phyloP scores from a whole-genome alignment of 805 yeast genomes.

The Clavispora fructus region DNA sequence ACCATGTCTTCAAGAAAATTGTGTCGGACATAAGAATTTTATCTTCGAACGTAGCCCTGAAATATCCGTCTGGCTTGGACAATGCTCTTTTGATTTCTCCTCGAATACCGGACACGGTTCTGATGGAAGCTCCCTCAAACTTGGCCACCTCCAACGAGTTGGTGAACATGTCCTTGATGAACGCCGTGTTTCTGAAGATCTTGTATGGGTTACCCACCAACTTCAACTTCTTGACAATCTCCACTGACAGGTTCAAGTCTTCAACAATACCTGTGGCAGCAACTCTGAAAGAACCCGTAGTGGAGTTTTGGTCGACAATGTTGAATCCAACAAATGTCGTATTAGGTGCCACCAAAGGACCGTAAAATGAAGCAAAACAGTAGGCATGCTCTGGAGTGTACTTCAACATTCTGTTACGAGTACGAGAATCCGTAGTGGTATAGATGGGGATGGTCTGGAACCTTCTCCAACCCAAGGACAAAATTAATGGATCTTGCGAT shows the following conservation, averaged over 20 bases:
- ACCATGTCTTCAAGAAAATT: slow-evolving; percentile 90
- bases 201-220: slow-evolving; percentile 93
- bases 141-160: slow-evolving; percentile 92
- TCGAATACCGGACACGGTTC: slow-evolving; percentile 94
- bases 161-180: slow-evolving; percentile 93
- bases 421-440: slow-evolving; percentile 95
- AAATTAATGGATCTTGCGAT: slow-evolving; percentile 89
- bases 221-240: slow-evolving; percentile 92
- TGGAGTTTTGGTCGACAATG: slow-evolving; percentile 73
- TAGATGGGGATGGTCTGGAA: slow-evolving; percentile 95
- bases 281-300: slow-evolving; percentile 87
- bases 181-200: slow-evolving; percentile 92
- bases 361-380: slow-evolving; percentile 93
- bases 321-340: slow-evolving; percentile 97
- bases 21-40: slow-evolving; percentile 88
- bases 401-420: slow-evolving; percentile 95
- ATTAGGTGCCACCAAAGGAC: slow-evolving; percentile 95
- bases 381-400: slow-evolving; percentile 98
- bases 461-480: slow-evolving; percentile 97
- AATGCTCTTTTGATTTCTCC: slow-evolving; percentile 97
- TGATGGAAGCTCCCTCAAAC: slow-evolving; percentile 95
- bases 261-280: slow-evolving; percentile 96
- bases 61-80: slow-evolving; percentile 91
- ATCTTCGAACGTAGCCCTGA: slow-evolving; percentile 95
- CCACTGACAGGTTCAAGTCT: slow-evolving; percentile 84